Evolutionary conservation across 2,329 filamentous ascomycete species (phyloP).

Genomic region (Pseudocercospora fijiensis): DNA sequence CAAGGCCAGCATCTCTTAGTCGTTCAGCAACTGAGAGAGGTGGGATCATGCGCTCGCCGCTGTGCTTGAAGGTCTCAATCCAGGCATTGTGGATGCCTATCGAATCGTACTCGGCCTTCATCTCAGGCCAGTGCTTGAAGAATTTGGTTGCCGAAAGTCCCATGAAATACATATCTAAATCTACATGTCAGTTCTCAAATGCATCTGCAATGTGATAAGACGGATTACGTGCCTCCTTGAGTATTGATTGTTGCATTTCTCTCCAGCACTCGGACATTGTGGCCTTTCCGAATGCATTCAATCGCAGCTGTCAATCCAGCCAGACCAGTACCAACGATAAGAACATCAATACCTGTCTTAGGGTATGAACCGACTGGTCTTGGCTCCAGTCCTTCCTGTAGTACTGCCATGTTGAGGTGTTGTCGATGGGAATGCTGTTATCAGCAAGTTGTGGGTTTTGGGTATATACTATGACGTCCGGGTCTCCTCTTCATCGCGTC

Average conservation of each 20-base stretch:
- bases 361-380: slow-evolving; percentile 54
- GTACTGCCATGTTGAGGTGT: slow-evolving; percentile 32
- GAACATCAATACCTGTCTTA: slow-evolving; percentile 27
- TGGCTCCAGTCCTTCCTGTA: slow-evolving; percentile 32
- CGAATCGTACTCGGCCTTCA: slow-evolving; percentile 39
- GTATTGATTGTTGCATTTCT: slow-evolving; percentile 31
- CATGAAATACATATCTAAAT: slow-evolving; percentile 64
- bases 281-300: slow-evolving; percentile 31
- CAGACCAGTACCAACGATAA: slow-evolving; percentile 30
- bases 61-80: slow-evolving; percentile 24
- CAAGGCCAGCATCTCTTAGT: slow-evolving; percentile 16
- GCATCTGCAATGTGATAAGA: too few relatives aligned
- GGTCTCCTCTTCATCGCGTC: slow-evolving; percentile 3
- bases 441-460: not conserved
- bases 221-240: slow-evolving; percentile 47
- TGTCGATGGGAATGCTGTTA: not conserved
- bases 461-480: not conserved
- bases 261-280: slow-evolving; percentile 30
- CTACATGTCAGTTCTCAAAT: too few relatives aligned
- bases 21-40: slow-evolving; percentile 23
- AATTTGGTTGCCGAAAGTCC: slow-evolving; percentile 56
- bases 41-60: slow-evolving; percentile 24
- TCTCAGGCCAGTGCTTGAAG: slow-evolving; percentile 57
- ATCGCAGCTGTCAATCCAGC: slow-evolving; percentile 28
- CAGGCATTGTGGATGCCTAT: slow-evolving; percentile 18